phyloP scores from a whole-genome alignment of 371 early-diverging fungal genomes.

The Mortierella sp. region DNA sequence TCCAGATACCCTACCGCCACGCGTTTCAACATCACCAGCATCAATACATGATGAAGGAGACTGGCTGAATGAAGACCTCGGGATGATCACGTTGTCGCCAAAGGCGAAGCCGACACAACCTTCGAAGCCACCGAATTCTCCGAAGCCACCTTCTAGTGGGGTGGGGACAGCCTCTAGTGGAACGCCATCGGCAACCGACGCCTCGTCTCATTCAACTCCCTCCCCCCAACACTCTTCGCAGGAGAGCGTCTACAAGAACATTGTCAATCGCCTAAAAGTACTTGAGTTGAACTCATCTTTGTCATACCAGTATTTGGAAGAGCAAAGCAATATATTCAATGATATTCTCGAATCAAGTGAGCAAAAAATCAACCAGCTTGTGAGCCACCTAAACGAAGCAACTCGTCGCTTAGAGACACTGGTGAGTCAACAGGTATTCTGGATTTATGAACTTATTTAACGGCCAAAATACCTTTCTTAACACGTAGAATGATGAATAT shows the following conservation, averaged over 20 bases:
- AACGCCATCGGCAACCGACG: slow-evolving; percentile 16
- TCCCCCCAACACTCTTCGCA: slow-evolving; percentile 44
- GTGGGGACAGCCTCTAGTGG: slow-evolving; percentile 27
- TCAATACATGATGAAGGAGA: slow-evolving; percentile 47
- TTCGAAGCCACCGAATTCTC: slow-evolving; percentile 13
- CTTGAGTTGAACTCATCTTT: slow-evolving; percentile 86
- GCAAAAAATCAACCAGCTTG: slow-evolving; percentile 55
- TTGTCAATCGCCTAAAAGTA: slow-evolving; percentile 84
- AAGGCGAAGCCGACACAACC: slow-evolving; percentile 31
- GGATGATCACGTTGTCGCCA: slow-evolving; percentile 37
- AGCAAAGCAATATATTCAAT: slow-evolving; percentile 85
- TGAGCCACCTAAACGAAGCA: slow-evolving; percentile 49
- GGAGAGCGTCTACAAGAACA: slow-evolving; percentile 92
- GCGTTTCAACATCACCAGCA: slow-evolving; percentile 49
- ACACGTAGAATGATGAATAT: background rate
- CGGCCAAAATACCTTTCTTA: background rate
- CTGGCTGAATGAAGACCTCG: slow-evolving; percentile 32
- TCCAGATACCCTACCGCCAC: slow-evolving; percentile 16
- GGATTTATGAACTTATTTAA: background rate
- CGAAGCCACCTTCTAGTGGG: slow-evolving; percentile 27
- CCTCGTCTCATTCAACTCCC: slow-evolving; percentile 18
- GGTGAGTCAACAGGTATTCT: slow-evolving; percentile 11
- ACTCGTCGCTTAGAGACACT: slow-evolving; percentile 43
- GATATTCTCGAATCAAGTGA: slow-evolving; percentile 68
- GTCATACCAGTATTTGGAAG: slow-evolving; percentile 86